Evolutionary conservation across 768 basidiomycete species (phyloP).

Genomic region (Guyanaporus albipodus): DNA sequence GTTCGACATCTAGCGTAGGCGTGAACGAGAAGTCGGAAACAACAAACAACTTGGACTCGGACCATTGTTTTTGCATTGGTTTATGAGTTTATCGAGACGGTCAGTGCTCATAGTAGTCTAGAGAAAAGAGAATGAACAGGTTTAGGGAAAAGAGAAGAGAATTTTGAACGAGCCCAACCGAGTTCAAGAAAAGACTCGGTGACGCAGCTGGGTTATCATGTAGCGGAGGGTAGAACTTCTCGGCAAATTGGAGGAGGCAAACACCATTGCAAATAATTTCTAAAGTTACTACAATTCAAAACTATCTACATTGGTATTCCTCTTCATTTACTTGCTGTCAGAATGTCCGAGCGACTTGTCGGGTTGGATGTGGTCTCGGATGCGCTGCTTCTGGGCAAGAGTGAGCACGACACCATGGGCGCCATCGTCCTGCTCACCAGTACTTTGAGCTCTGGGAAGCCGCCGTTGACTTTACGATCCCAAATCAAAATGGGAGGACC

Average conservation of each 20-base stretch:
- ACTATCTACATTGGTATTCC: background rate
- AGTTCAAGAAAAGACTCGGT: slow-evolving; percentile 20
- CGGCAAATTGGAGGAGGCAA: slow-evolving; percentile 1
- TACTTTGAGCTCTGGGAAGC: slow-evolving; percentile 87
- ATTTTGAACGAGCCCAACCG: slow-evolving; percentile 18
- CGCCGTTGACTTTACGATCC: slow-evolving; percentile 89
- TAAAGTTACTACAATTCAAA: slow-evolving; percentile 1
- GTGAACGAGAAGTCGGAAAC: slow-evolving; percentile 6
- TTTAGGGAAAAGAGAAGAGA: slow-evolving; percentile 7
- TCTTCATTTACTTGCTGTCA: slow-evolving; percentile 46
- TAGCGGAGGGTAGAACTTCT: slow-evolving; percentile 13
- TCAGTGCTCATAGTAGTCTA: slow-evolving; percentile 49
- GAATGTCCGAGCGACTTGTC: slow-evolving; percentile 85
- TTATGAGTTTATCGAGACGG: slow-evolving; percentile 56
- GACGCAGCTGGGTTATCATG: slow-evolving; percentile 15
- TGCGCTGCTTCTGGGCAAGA: slow-evolving; percentile 71
- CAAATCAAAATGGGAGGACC: slow-evolving; percentile 54
- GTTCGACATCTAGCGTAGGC: slow-evolving; percentile 60
- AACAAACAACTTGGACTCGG: slow-evolving; percentile 14
- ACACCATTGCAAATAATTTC: background rate
- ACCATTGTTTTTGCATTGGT: slow-evolving; percentile 67
- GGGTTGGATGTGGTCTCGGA: slow-evolving; percentile 81
- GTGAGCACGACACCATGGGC: slow-evolving; percentile 4
- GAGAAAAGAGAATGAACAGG: slow-evolving; percentile 14
- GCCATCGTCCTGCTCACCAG: slow-evolving; percentile 47